These are phyloP conservation scores for Medicago arabica DNA, from an alignment of 306 rosid genomes.

Conservation along the genomic window DNA sequence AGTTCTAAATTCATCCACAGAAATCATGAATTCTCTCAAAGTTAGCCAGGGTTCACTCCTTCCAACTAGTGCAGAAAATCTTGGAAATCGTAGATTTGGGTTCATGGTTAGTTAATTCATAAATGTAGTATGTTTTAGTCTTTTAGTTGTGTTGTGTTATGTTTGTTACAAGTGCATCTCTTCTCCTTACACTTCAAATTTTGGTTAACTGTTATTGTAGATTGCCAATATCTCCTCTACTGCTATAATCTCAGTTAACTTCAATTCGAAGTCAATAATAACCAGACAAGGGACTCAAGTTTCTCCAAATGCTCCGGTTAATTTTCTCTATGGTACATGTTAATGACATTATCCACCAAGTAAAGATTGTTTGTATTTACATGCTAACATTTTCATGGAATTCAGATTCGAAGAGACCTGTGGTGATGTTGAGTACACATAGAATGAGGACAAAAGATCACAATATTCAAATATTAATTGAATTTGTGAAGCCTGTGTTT, in stretches of 20 bases:
- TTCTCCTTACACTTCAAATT: constrained; percentile 37
- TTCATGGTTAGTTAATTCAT: constrained; percentile 68
- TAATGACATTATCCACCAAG: constrained; percentile 20
- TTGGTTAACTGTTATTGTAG: constrained; percentile 53
- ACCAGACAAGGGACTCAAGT: constrained; percentile 80
- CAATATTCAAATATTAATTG: constrained; percentile 56
- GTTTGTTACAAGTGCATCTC: constrained; percentile 27
- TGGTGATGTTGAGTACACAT: constrained; percentile 80
- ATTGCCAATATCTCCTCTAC: constrained; percentile 60
- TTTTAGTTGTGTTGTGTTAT: constrained; percentile 13
- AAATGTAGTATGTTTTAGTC: constrained; percentile 17
- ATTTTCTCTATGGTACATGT: constrained; percentile 77
- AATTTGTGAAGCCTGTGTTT: constrained; percentile 79
- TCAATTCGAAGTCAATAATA: constrained; percentile 64
- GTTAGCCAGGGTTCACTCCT: constrained; percentile 67
- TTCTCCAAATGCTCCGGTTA: constrained; percentile 73
- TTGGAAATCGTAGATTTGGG: constrained; percentile 74
- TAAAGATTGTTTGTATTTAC: constrained; percentile 17
- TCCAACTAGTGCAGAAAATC: constrained; percentile 53
- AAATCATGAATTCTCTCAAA: constrained; percentile 62
- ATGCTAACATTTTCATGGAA: constrained; percentile 35
- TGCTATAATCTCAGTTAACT: constrained; percentile 64
- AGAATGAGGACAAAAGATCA: constrained; percentile 70
- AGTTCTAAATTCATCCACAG: constrained; percentile 75
- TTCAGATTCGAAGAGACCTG: constrained; percentile 79